phyloP scores from a whole-genome alignment of 257 asterid genomes.

The Anisodus tanguticus region DNA sequence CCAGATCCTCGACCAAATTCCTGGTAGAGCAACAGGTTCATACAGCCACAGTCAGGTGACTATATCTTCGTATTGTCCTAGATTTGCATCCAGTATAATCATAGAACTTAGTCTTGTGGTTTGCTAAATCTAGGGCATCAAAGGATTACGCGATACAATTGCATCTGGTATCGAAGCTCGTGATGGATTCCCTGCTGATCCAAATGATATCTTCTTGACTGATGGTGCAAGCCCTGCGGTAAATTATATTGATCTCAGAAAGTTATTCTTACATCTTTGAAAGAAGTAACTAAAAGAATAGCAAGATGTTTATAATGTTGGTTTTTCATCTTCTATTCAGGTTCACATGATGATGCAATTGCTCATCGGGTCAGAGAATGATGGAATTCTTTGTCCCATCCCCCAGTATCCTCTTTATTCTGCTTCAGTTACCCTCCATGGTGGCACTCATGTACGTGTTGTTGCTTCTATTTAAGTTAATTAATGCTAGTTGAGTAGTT shows the following conservation, averaged over 20 bases:
- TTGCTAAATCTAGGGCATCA: slow-evolving; percentile 66
- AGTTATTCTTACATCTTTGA: slow-evolving; percentile 1
- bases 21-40: slow-evolving; percentile 98
- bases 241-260: slow-evolving; percentile 25
- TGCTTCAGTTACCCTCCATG: slow-evolving; percentile 85
- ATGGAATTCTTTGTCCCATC: slow-evolving; percentile 93
- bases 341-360: slow-evolving; percentile 99
- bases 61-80: slow-evolving; percentile 19
- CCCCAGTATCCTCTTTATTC: slow-evolving; percentile 96
- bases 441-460: slow-evolving; percentile 85
- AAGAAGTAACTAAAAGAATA: slow-evolving; percentile 9
- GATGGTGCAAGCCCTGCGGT: slow-evolving; percentile 99
- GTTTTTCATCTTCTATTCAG: slow-evolving; percentile 42
- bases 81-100: background rate
- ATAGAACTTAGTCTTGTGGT: background rate
- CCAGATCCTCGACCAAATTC: slow-evolving; percentile 90
- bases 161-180: slow-evolving; percentile 96
- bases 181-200: slow-evolving; percentile 93
- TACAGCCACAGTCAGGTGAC: slow-evolving; percentile 94
- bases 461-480: background rate
- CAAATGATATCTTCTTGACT: slow-evolving; percentile 91
- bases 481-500: background rate
- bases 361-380: slow-evolving; percentile 71
- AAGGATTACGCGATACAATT: slow-evolving; percentile 86
- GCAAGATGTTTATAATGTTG: background rate